These are phyloP conservation scores for Blastobotrys elegans DNA, from an alignment of 1,139 yeast genomes.

Conservation along the genomic window DNA sequence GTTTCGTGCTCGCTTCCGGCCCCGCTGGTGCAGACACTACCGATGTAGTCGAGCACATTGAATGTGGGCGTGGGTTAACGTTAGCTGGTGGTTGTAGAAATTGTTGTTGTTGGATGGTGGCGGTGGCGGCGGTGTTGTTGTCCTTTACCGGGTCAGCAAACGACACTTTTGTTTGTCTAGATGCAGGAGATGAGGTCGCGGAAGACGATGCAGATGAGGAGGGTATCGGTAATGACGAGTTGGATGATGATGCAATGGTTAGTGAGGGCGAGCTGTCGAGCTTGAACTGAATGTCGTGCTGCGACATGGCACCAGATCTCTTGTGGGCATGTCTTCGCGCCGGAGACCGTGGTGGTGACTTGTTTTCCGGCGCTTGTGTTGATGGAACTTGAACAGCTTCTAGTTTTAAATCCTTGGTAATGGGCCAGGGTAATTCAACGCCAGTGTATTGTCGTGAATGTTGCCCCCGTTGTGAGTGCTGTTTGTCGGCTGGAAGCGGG, in stretches of 20 bases:
- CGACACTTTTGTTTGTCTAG: constrained; percentile 7
- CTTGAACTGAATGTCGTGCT: constrained; percentile 13
- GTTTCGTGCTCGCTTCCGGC: constrained; percentile 1
- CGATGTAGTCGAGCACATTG: constrained; percentile 8
- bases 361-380: neutral
- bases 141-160: constrained; percentile 6
- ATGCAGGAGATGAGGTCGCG: constrained; percentile 2
- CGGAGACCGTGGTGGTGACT: constrained; percentile 14
- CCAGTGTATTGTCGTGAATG: constrained; percentile 16
- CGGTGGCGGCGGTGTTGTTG: neutral
- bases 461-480: neutral
- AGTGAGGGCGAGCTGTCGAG: constrained; percentile 8
- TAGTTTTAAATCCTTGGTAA: constrained; percentile 5
- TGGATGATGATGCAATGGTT: constrained; percentile 10
- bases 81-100: too few relatives aligned
- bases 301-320: constrained; percentile 19
- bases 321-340: constrained; percentile 18
- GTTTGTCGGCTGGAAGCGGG: constrained; percentile 6
- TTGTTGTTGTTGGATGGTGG: neutral
- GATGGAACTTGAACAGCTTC: too few relatives aligned
- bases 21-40: constrained; percentile 10
- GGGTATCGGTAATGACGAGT: constrained; percentile 2
- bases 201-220: constrained; percentile 5
- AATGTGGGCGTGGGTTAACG: constrained; percentile 9
- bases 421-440: constrained; percentile 13